Evolutionary conservation across 176 grass and related monocot species (phyloP).

Genomic region (Chrysopogon serrulatus): DNA sequence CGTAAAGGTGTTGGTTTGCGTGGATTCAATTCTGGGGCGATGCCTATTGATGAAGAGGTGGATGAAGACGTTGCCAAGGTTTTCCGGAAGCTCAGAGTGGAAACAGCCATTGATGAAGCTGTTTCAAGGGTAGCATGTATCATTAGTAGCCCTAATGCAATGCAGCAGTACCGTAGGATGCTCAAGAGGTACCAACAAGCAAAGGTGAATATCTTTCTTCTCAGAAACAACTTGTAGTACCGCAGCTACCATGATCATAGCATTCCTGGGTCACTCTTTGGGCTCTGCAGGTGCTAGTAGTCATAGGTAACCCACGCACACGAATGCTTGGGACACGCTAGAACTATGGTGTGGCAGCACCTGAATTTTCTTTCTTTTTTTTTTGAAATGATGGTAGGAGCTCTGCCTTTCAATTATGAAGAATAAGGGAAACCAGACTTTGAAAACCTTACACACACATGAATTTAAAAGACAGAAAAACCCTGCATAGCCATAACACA

Average conservation of each 20-base stretch:
- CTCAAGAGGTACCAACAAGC: conserved; percentile 53
- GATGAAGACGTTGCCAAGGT: conserved; percentile 52
- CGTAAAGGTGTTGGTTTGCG: conserved; percentile 65
- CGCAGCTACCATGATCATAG: neutral
- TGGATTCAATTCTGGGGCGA: conserved; percentile 39
- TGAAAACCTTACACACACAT: too few species aligned
- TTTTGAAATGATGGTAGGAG: too few species aligned
- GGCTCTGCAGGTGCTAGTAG: too few species aligned
- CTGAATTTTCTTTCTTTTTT: too few species aligned
- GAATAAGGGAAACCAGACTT: too few species aligned
- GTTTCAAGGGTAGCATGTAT: conserved; percentile 64
- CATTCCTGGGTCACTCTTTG: too few species aligned
- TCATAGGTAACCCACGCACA: too few species aligned
- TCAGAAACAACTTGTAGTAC: neutral
- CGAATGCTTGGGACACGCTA: too few species aligned
- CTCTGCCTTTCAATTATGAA: too few species aligned
- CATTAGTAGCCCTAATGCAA: conserved; percentile 39
- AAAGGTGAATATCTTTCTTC: conserved; percentile 55
- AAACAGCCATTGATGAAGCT: conserved; percentile 65
- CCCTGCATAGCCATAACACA: too few species aligned
- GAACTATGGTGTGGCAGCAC: too few species aligned
- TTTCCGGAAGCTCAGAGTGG: conserved; percentile 77
- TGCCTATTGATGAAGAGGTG: conserved; percentile 55
- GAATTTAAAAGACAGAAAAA: too few species aligned
- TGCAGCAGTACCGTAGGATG: conserved; percentile 76